Conservation (phyloP, 164 flowering plant genomes). For the Macadamia integrifolia region DNA sequence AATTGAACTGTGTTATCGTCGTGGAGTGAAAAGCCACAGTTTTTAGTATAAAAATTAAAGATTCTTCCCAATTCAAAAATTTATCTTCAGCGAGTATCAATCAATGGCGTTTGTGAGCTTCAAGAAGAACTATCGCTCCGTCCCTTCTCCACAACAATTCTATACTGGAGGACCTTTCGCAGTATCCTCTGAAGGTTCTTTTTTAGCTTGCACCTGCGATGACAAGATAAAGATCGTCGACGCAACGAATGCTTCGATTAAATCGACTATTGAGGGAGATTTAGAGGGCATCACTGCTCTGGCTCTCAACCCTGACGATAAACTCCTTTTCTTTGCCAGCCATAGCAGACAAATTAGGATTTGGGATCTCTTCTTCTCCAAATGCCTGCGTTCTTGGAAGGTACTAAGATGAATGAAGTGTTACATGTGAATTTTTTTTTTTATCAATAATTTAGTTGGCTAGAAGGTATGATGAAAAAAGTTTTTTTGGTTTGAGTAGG, state of each 20-base stretch:
- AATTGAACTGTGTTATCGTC: no score
- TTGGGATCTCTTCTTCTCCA: constrained; percentile 72
- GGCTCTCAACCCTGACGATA: constrained; percentile 61
- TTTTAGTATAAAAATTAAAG: no score
- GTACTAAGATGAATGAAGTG: constrained; percentile 21
- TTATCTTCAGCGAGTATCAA: background rate
- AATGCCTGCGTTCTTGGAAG: constrained; percentile 91
- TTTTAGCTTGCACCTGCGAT: constrained; percentile 76
- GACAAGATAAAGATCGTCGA: constrained; percentile 75
- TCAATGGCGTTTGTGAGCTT: constrained; percentile 33
- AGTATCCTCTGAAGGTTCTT: constrained; percentile 73
- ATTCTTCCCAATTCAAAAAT: no score
- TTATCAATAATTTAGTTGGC: background rate
- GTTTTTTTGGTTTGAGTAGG: constrained; percentile 36
- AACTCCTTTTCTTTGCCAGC: constrained; percentile 63
- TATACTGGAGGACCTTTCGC: constrained; percentile 79
- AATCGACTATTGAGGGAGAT: constrained; percentile 62
- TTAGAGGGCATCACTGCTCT: constrained; percentile 60
- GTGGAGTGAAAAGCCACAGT: no score
- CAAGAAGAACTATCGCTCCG: constrained; percentile 70
- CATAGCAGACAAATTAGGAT: constrained; percentile 77
- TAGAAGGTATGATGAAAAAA: background rate
- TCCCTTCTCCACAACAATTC: constrained; percentile 66
- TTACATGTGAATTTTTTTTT: background rate
- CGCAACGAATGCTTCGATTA: constrained; percentile 56